Percentiles rank a stretch among this genome's conserved stretches.
These are phyloP conservation scores for Hypoxylon crocopeplum DNA, from an alignment of 495 filamentous ascomycete species.

Conservation along the genomic window DNA sequence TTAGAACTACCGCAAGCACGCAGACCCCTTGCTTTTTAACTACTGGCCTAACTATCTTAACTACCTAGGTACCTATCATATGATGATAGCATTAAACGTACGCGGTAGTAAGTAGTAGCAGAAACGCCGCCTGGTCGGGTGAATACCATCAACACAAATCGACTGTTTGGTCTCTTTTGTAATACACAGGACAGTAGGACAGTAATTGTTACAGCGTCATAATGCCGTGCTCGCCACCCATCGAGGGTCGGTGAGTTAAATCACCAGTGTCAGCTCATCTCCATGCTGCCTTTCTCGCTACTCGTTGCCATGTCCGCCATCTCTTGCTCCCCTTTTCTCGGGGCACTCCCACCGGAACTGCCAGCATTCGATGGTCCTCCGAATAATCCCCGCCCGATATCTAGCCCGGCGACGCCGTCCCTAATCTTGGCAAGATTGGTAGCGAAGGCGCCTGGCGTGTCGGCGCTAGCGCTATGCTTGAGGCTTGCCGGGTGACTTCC, in stretches of 20 bases:
- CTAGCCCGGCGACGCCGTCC: slow-evolving; percentile 56
- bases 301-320: slow-evolving; percentile 38
- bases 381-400: slow-evolving; percentile 45
- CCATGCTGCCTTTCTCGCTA: slow-evolving; percentile 16
- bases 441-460: slow-evolving; percentile 47
- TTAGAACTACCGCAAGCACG: too few relatives aligned
- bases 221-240: too few relatives aligned
- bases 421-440: slow-evolving; percentile 46
- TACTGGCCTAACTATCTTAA: too few relatives aligned
- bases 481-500: slow-evolving; percentile 36
- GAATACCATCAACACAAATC: too few relatives aligned
- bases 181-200: too few relatives aligned
- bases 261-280: slow-evolving; percentile 6
- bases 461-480: slow-evolving; percentile 51
- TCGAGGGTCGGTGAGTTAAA: too few relatives aligned
- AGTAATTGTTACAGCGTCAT: background rate
- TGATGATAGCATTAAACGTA: too few relatives aligned
- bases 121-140: too few relatives aligned
- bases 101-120: too few relatives aligned
- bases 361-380: slow-evolving; percentile 9
- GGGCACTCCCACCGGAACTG: background rate
- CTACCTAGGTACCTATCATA: too few relatives aligned
- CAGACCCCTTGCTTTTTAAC: too few relatives aligned
- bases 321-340: slow-evolving; percentile 34
- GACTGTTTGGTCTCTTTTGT: too few relatives aligned